phyloP scores from a whole-genome alignment of 106 monocot species.

The Alisma plantagoaquatica region DNA sequence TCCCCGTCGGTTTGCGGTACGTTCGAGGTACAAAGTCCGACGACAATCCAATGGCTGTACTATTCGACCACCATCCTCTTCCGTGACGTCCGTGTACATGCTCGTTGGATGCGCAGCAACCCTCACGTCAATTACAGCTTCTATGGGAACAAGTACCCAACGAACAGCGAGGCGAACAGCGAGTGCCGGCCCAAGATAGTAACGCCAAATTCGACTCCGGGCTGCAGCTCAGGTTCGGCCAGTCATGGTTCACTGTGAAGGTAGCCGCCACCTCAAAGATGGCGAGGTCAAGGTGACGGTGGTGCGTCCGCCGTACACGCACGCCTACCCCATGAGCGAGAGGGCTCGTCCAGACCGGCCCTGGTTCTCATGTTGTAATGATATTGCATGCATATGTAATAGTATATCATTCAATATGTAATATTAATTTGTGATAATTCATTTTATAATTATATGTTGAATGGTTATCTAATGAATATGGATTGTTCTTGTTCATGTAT shows the following conservation, averaged over 20 bases:
- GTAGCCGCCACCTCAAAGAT: constrained; percentile 5
- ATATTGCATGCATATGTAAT: no score
- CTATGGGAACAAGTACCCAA: no score
- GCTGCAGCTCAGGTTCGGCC: constrained; percentile 31
- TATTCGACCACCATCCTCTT: constrained; percentile 56
- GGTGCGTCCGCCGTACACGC: constrained; percentile 51
- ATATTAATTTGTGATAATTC: no score
- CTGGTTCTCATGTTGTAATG: no score
- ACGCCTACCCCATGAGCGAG: constrained; percentile 62
- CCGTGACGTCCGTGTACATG: constrained; percentile 58
- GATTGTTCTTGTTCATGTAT: no score
- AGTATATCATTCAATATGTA: no score
- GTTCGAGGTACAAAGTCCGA: constrained; percentile 25
- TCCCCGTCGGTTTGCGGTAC: constrained; percentile 14
- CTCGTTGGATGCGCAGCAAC: constrained; percentile 79
- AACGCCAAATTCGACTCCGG: not conserved
- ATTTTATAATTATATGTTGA: no score
- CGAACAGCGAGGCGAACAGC: constrained; percentile 52
- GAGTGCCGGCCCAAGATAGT: constrained; percentile 27
- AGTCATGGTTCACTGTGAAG: constrained; percentile 15
- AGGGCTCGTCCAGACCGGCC: constrained; percentile 31
- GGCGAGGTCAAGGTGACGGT: constrained; percentile 30
- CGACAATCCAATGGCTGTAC: constrained; percentile 39
- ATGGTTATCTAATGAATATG: no score
- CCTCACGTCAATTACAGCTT: no score